Evolutionary conservation across 495 filamentous ascomycete genomes (phyloP), one percentile per base, ranked within the genome.

Genomic region (Penicillium salamii): DNA sequence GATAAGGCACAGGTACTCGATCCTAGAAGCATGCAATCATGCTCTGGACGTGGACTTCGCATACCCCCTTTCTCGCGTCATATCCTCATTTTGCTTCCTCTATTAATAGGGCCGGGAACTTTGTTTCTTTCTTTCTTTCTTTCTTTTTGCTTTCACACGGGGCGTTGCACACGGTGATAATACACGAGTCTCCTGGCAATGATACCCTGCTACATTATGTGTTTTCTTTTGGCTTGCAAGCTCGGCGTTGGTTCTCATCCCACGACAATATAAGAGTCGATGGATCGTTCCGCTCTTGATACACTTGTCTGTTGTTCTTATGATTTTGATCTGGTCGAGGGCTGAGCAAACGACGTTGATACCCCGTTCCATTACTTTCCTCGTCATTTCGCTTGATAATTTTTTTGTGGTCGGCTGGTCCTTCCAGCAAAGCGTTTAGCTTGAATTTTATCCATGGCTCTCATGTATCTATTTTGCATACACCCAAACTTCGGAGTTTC

Each of bases 171-270:
- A 61, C 58, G 71, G 71, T 45, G 71, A 74, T 66, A 63, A 74
- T 73, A 76, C 52, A 76, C 69, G 72, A 69, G 63, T 74, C 65
- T 63, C 68, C 71, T 65, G 50, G 61, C 70, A 76, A 74, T 69
- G 68, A 76, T 73, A 72, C 68, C 68, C 59, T 71, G 59, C 69
- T 42, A 42, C 45, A 58, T 49, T 66, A 61, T 58, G 54, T 46
- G 37, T 57, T 54, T 42, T 11, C 52, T 53, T 43, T 49, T 31
- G 46, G 43, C 26, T 19, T 44, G 37, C 46, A 34, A 58, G 50
- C 49, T 57, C 20, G 52, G 62, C 56, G 62, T 69, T 66, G 57
- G 50, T 23, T 54, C 57, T 26, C 38, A 49, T 32, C 11, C 50
- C 29, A 39, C 47, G 58, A 64, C 54, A 43, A 46, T 59, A 65